These are phyloP conservation scores for Scalesia atractyloides DNA, from an alignment of 129 eudicot genomes.

Conservation along the genomic window DNA sequence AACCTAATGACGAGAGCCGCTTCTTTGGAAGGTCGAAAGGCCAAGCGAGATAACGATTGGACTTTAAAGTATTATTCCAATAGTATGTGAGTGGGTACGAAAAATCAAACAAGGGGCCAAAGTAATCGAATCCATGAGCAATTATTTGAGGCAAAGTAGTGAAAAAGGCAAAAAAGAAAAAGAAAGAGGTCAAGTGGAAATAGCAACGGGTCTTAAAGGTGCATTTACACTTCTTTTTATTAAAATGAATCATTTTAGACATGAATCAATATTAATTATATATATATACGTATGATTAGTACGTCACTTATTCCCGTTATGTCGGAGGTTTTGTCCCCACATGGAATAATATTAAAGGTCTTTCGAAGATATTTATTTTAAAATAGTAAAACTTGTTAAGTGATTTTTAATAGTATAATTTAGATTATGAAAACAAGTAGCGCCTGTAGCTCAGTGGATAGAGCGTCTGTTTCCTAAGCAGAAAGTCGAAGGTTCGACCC, in stretches of 20 bases:
- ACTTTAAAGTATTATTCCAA: slow-evolving; percentile 25
- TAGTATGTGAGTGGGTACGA: slow-evolving; percentile 32
- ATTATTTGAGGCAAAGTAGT: slow-evolving; percentile 44
- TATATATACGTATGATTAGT: slow-evolving; percentile 21
- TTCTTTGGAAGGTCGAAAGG: slow-evolving; percentile 38
- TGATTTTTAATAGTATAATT: background rate
- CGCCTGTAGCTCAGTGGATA: slow-evolving; percentile 99
- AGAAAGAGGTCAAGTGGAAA: slow-evolving; percentile 44
- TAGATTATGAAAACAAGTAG: background rate
- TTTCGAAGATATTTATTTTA: slow-evolving; percentile 9
- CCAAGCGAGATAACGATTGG: slow-evolving; percentile 32
- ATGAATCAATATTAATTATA: slow-evolving; percentile 22
- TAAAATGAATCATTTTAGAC: slow-evolving; percentile 23
- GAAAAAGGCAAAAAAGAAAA: slow-evolving; percentile 38
- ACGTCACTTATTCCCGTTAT: slow-evolving; percentile 31
- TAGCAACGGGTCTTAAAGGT: slow-evolving; percentile 31
- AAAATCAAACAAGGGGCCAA: slow-evolving; percentile 24
- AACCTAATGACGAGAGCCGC: slow-evolving; percentile 33
- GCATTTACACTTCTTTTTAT: slow-evolving; percentile 42
- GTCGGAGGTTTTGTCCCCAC: slow-evolving; percentile 12
- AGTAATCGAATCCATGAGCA: slow-evolving; percentile 36
- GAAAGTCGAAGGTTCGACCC: slow-evolving; percentile 99
- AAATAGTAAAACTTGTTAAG: background rate
- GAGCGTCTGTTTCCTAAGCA: slow-evolving; percentile 99
- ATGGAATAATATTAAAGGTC: background rate